Base-by-base conservation (phyloP, 768 basidiomycete species). In the Tylopilus vinaceipallidus region DNA sequence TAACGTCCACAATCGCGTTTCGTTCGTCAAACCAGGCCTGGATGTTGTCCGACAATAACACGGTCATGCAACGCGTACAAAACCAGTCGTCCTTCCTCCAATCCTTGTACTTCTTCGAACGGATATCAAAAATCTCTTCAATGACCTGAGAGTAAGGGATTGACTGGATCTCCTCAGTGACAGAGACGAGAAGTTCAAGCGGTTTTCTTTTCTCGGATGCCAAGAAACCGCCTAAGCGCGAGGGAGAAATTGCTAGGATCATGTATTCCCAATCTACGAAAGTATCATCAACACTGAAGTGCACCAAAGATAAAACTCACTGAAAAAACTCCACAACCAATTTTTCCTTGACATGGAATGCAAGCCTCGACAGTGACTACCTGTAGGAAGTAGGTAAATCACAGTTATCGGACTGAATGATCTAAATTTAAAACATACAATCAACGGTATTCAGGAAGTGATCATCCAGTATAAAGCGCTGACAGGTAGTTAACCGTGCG, bases 41-140 rank as follows among this genome's bases (percentile, higher is more conserved):
- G 19, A 57, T 13, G 10, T 35, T 47, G 16, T 48, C 50, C 27
- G 48, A 53, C 24, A 60, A 29, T 24, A 73, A 36, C 42, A 50
- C 49, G 4, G 33, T 42, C 42, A 73, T 59, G 46, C 70, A 71
- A 2, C 42, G 19, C 48, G 55, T 50, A 50, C 71, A 72, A n/a
- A 71, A 16, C 58, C 66, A 66, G 24, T 69, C 64, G 16, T 57
- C 55, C 35, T 60, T 62, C 13, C 57, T 40, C 71, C 68, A 71
- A 45, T 58, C 12, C 30, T n/a, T 43, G 54, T 64, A 64, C 16
- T 6, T 17, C n/a, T 39, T 36, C 11, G 53, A 62, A 22, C 54
- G 47, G 30, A 62, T 39, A 38, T 56, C 53, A 42, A 58, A 56
- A 3, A 64, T 16, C 29, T 61, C 60, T 5, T 36, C 36, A 1